phyloP scores from a whole-genome alignment of 495 filamentous ascomycete genomes.

The Hamigera avellanea region DNA sequence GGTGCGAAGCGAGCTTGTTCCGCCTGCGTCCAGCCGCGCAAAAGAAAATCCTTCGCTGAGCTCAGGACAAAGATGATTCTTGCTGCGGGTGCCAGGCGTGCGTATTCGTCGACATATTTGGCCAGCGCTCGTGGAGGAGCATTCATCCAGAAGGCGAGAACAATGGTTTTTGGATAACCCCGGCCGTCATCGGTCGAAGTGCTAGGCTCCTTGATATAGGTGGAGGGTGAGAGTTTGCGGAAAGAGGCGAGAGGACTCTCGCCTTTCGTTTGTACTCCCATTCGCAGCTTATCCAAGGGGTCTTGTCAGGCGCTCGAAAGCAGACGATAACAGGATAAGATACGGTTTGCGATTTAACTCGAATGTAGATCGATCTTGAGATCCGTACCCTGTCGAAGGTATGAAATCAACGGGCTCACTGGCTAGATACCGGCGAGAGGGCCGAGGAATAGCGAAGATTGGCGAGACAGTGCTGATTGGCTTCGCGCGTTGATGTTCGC shows the following conservation, averaged over 20 bases:
- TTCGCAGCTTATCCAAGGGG: no score
- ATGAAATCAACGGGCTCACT: no score
- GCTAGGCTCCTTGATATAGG: constrained; percentile 22
- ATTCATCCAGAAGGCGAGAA: constrained; percentile 36
- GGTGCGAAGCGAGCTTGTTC: constrained; percentile 22
- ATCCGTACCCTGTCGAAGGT: no score
- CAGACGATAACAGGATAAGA: no score
- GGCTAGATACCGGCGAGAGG: no score
- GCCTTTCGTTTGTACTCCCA: not conserved
- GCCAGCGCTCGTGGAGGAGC: constrained; percentile 23
- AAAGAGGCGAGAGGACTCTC: constrained; percentile 8
- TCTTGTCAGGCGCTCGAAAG: not conserved
- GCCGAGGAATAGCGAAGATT: no score
- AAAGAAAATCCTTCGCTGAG: constrained; percentile 25
- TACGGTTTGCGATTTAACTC: no score
- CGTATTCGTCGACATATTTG: constrained; percentile 29
- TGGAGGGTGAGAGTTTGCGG: constrained; percentile 18
- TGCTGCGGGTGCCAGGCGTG: constrained; percentile 20
- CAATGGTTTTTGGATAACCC: constrained; percentile 17
- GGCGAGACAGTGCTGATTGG: no score
- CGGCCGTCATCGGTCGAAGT: constrained; percentile 1
- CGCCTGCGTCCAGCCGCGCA: constrained; percentile 12
- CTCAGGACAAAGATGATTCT: constrained; percentile 29
- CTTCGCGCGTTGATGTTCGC: no score
- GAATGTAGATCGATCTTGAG: no score